Base-by-base conservation (phyloP, 1,139 yeast genomes). In the Suhomyces ambrosiae region DNA sequence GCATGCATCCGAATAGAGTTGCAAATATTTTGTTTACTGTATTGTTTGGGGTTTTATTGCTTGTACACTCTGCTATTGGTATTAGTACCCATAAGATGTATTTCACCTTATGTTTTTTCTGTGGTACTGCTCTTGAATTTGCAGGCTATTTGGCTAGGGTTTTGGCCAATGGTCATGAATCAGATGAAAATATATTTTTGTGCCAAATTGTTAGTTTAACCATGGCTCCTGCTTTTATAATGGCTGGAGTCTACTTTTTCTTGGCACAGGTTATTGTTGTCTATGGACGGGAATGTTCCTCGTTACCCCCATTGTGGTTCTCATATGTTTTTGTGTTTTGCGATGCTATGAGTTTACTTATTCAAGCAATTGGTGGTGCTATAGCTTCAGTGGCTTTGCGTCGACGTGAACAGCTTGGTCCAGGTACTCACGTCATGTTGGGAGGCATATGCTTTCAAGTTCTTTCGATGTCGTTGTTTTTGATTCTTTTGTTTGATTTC, bases 401-500 rank as follows among this genome's bases (percentile, higher is more conserved):
- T 18, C 31, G 46, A 4, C 49, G 49, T 17, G 46, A 47, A 27
- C 41, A 45, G 35, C 44, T 61, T 1, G 33, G 35, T 1, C 21
- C 44, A 2, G 74, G 73, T 5, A 64, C 71, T 1, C 46, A 59
- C 39, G 47, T 63, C 8, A 67, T 68, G 73, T 54, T 67, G 30
- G 65, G 61, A 1, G 73, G 73, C 13, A 64, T 68, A 21, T 65
- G 56, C 6, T 63, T 65, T 42, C 73, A 68, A 51, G 69, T 65
- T 9, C 35, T 57, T 2, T 59, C 70, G 11, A 68, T 67, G 72
- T 40, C 67, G 4, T 44, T 65, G 3, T 68, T 66, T 40, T 34
- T 65, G 5, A 18, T 35, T 15, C 50, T 66, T 14, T 48, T 62
- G 43, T 47, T 56, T 32, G 61, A 59, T 34, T 65, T 65, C 41